Evolutionary conservation across 1,284 basidiomycete species (phyloP).

Genomic region (Neonothopanus nambi): DNA sequence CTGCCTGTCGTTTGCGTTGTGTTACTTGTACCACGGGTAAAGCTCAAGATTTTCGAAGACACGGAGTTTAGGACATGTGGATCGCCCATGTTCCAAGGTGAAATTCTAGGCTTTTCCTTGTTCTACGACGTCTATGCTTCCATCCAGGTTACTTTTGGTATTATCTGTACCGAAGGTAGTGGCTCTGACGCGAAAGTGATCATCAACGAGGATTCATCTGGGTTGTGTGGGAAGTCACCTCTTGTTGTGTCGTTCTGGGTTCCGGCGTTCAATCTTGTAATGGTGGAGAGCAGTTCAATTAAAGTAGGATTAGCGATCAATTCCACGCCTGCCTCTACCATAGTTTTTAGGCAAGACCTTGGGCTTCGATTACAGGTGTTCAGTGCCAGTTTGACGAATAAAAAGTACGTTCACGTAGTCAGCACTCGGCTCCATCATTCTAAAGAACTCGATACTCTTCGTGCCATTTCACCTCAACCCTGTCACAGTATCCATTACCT

Average conservation of each 20-base stretch:
- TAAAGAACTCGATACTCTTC: conserved; percentile 21
- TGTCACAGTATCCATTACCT: too few species aligned
- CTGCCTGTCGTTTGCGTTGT: conserved; percentile 37
- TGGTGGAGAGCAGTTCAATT: conserved; percentile 25
- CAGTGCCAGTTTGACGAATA: conserved; percentile 29
- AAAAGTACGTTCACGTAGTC: conserved; percentile 28
- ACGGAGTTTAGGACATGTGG: conserved; percentile 21
- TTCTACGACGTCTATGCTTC: conserved; percentile 36
- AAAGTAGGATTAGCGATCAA: conserved; percentile 30
- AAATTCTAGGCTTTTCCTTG: conserved; percentile 22
- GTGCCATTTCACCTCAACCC: conserved; percentile 9
- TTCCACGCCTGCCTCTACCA: conserved; percentile 20
- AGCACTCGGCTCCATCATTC: too few species aligned
- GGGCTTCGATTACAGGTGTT: conserved; percentile 32
- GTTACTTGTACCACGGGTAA: conserved; percentile 32
- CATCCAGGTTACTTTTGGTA: conserved; percentile 37
- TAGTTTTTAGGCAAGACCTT: conserved; percentile 22
- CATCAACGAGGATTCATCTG: conserved; percentile 36
- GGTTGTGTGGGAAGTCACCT: conserved; percentile 30
- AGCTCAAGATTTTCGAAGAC: conserved; percentile 29
- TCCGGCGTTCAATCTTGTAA: conserved; percentile 26
- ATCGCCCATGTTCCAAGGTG: conserved; percentile 40
- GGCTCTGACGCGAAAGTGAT: conserved; percentile 11
- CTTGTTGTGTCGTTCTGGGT: conserved; percentile 37
- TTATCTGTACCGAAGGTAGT: too few species aligned